Evolutionary conservation across 2,329 filamentous ascomycete genomes (phyloP), one percentile per base, ranked within the genome.

Genomic region (Pseudohalonectria lignicola): DNA sequence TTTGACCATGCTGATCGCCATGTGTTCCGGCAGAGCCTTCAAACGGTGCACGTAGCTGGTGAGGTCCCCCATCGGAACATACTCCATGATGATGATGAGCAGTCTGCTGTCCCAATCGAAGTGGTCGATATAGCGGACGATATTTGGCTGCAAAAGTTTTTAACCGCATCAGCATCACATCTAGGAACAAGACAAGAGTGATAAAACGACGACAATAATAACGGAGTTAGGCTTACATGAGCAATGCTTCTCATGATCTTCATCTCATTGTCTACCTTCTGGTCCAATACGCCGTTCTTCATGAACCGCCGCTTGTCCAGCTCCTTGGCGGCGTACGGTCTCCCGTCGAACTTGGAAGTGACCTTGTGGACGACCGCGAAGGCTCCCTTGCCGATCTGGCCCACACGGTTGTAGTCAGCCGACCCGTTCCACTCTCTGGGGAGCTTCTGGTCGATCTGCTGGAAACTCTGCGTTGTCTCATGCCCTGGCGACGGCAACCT

Each of bases 31-130:
- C 36, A 96, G 71, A 1, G 67, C 60, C 1, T 76, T 75, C 21
- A 74, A 58, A 10, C 74, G 67, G 16, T 64, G 61, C 21, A 96
- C 69, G 45, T 83, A 76, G 34, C 76, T 78, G 39, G 86, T 85
- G 11, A 98, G 64, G 55, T 98, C 90, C 32, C 92, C 92, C 21
- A 75, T 73, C 6, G 78, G 74, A 12, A 96, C 76, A 48, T 75
- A 94, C 53, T 98, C 92, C 92, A 98, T 98, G 56, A 94, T 82
- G 54, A 96, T 90, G 57, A 98, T 94, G 55, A 95, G 88, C 4
- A 95, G 70, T 53, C 87, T 69, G 29, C 84, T 70, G 32, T 79
- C 76, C 65, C 84, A 80, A 46, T 94, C 87, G 47, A 92, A 74
- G 52, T 92, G 85, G 49, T 94, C 87, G 39, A 93, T 76, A 53